Percentiles rank a stretch among this genome's conserved stretches.
phyloP scores from a whole-genome alignment of 2,329 filamentous ascomycete species.

The Aspergillus sp. region DNA sequence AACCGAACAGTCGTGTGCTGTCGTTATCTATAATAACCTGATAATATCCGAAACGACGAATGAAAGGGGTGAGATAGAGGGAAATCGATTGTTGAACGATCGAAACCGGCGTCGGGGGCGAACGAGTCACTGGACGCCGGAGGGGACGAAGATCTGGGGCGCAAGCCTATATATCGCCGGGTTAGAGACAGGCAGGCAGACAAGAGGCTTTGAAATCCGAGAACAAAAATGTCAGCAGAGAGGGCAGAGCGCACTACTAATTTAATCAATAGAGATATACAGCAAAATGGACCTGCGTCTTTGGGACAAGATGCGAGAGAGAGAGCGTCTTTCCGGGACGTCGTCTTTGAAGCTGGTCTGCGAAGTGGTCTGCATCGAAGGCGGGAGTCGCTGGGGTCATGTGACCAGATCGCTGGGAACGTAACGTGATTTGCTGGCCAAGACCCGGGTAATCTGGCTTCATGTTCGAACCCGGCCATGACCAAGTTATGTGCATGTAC shows the following conservation, averaged over 20 bases:
- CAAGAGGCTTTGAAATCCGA: conserved; percentile 4
- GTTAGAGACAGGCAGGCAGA: conserved; percentile 6
- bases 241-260: conserved; percentile 7
- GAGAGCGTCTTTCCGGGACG: conserved; percentile 7
- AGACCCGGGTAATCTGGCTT: background rate
- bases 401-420: conserved; percentile 18
- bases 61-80: background rate
- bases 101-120: conserved; percentile 9
- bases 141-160: conserved; percentile 8
- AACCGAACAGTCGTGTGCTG: conserved; percentile 7
- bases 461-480: background rate
- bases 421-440: conserved; percentile 16
- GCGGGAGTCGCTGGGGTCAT: conserved; percentile 28
- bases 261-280: conserved; percentile 10
- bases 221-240: background rate
- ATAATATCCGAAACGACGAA: background rate
- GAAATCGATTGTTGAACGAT: conserved; percentile 13
- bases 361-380: conserved; percentile 34
- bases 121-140: conserved; percentile 19
- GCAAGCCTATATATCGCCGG: conserved; percentile 7
- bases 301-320: conserved; percentile 16
- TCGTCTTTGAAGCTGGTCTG: conserved; percentile 13
- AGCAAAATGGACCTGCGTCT: conserved; percentile 5
- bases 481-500: too few relatives aligned
- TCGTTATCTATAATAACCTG: conserved; percentile 5